Evolutionary conservation across 371 early-diverging fungal genomes (phyloP), one percentile per base, ranked within the genome.

Genomic region (Rhizopus arrhizus): DNA sequence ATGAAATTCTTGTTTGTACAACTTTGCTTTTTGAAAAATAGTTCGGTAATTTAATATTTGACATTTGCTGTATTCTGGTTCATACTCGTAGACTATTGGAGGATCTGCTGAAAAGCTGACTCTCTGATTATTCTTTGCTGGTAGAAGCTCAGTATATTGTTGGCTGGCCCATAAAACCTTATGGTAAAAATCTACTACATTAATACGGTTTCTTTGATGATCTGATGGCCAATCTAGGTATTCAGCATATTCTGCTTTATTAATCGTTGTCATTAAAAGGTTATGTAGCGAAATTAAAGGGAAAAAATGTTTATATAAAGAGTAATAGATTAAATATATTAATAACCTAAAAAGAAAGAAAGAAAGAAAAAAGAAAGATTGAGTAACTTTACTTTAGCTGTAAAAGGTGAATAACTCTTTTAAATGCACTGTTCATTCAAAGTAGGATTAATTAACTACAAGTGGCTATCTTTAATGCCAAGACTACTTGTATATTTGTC

Each of bases 101-200:
- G 65, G 65, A 2, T 59, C 43, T 28, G 15, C 15, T 11, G 65
- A 64, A 43, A 64, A 64, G 6, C 53, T 42, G 7, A 64, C 65
- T 53, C 49, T 54, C 22, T 49, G 46, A n/a, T 59, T 38, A 41
- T 40, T 11, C 6, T 35, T 53, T 16, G 50, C 34, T 48, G 8
- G 50, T 31, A 28, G 9, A 15, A 22, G 35, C 35, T 42, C n/a
- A 22, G 22, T 22, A 47, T 33, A 3, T n/a, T 59, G 58, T 15
- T 64, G 64, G 34, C 65, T 64, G 2, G 42, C 49, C 59, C 65
- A 64, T 48, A 64, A 29, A 7, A 59, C 50, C 32, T 54, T 49
- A 45, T 59, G 59, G 43, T 59, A 64, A 22, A 64, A 64, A 32
- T 63, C 63, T 9, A 58, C 35, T 11, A 63, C 41, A 43, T 63